Evolutionary conservation across 305 asterid species (phyloP), one percentile per base, ranked within the genome.

Genomic region (Fraxinus sp.): DNA sequence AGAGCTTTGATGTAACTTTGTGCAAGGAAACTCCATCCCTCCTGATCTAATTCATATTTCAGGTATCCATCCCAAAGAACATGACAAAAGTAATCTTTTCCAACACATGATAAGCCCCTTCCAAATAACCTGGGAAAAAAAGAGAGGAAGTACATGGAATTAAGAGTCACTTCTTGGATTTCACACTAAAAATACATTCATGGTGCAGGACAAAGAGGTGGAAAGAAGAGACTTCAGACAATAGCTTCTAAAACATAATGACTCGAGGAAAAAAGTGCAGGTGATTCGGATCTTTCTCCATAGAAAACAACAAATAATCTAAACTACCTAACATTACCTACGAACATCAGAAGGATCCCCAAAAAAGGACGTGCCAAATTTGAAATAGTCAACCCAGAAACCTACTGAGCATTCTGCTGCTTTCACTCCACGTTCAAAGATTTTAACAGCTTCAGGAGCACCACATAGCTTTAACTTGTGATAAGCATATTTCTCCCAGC

Each of bases 41-140:
- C 91, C 79, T 84, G 94, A 82, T 81, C 83, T 81, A 88, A 91
- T 84, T 94, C 98, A 89, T 89, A 94, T 84, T 89, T 89, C 88
- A 95, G 82, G 91, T 95, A 95, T 84, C 86, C 91, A 89, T 93
- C 97, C 99, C 99, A 95, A 46, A 95, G 82, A 75, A 84, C 90
- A 84, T 93, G 97, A 85, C 93, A 92, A 85, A 84, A 85, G 89
- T 94, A 95, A 89, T 92, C 97, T 82, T 85, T 94, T 80, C 92
- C 97, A 78, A 95, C 97, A 88, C 89, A 91, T 76, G 95, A 83
- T 71, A 92, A 26, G 82, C 93, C 97, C 87, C 94, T 93, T 85
- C 87, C 86, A 88, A 94, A 94, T 82, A 95, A 89, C 88, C 99
- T 95, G 94, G 64, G 78, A 82, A 78, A 78, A 78, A 78, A 83